Evolutionary conservation across 2,329 filamentous ascomycete species (phyloP).

Genomic region (Fusarium sp.): DNA sequence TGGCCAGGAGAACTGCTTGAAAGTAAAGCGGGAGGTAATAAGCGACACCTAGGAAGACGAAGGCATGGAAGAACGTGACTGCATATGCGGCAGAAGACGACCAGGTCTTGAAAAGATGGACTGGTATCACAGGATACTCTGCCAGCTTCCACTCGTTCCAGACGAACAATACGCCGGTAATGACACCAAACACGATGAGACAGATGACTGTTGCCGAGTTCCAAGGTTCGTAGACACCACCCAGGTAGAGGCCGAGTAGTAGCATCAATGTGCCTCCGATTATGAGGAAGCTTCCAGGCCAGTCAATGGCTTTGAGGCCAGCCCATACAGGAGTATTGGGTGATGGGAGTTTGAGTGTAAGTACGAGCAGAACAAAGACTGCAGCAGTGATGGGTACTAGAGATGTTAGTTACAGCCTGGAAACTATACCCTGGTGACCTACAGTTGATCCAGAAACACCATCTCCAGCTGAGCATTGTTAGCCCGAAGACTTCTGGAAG

Average conservation of each 20-base stretch:
- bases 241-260: constrained; percentile 77
- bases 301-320: constrained; percentile 73
- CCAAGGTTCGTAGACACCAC: constrained; percentile 74
- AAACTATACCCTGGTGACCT: not conserved
- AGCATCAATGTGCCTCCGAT: constrained; percentile 77
- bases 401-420: not conserved
- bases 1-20: constrained; percentile 74
- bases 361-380: constrained; percentile 69
- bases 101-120: constrained; percentile 68
- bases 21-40: constrained; percentile 83
- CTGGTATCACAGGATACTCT: constrained; percentile 76
- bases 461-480: constrained; percentile 52
- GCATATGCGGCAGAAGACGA: constrained; percentile 70
- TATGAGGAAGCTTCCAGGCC: constrained; percentile 72
- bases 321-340: constrained; percentile 72
- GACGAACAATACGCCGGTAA: constrained; percentile 65
- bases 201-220: constrained; percentile 71
- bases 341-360: constrained; percentile 76
- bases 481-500: not conserved
- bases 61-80: constrained; percentile 60
- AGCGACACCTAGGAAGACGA: constrained; percentile 73
- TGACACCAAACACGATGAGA: constrained; percentile 70
- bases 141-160: constrained; percentile 74
- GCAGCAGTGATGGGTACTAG: constrained; percentile 64
- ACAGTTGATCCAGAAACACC: constrained; percentile 69